Percentiles rank a stretch among this genome's conserved stretches.
phyloP scores from a whole-genome alignment of 176 grass and related monocot species.

The Aegilops bicornis region DNA sequence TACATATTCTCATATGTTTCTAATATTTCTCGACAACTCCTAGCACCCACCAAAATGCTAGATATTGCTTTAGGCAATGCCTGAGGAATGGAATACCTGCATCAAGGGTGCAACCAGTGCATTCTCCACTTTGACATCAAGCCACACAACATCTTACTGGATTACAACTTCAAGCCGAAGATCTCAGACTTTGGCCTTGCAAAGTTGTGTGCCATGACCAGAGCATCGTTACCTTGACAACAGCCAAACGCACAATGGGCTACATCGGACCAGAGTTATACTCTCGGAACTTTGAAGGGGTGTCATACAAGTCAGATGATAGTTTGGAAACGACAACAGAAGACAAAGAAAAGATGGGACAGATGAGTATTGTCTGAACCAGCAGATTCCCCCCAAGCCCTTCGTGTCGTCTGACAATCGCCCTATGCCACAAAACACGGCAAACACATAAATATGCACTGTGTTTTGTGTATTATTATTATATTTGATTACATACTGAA shows the following conservation, averaged over 20 bases:
- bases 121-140: not conserved
- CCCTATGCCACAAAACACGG: no score
- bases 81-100: not conserved
- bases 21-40: not conserved
- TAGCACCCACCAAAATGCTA: not conserved
- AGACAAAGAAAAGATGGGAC: no score
- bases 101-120: not conserved
- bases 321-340: no score
- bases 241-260: not conserved
- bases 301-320: no score
- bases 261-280: not conserved
- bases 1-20: not conserved
- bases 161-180: not conserved
- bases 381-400: no score
- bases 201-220: not conserved
- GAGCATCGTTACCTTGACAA: not conserved
- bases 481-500: no score
- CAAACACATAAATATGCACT: no score
- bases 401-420: no score
- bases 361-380: no score
- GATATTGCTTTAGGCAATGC: not conserved
- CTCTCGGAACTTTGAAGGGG: no score
- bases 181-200: not conserved
- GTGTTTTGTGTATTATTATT: no score
- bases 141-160: not conserved